These are phyloP conservation scores for Colletotrichum destructivum DNA, from an alignment of 2,329 filamentous ascomycete species.

Conservation along the genomic window DNA sequence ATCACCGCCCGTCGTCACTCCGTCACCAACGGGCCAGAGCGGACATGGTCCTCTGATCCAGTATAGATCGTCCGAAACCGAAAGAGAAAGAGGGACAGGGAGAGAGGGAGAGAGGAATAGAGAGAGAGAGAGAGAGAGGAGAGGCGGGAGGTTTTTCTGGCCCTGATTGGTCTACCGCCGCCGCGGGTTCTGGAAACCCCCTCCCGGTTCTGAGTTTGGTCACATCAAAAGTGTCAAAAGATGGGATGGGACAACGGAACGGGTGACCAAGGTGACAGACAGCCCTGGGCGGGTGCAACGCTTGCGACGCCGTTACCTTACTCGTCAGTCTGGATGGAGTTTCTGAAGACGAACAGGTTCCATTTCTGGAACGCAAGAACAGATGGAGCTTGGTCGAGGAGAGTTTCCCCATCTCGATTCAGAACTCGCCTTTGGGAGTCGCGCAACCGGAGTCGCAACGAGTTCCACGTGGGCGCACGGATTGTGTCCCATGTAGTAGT, in stretches of 20 bases:
- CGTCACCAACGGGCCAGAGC: not conserved
- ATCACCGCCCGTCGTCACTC: too few relatives aligned
- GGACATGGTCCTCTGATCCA: not conserved
- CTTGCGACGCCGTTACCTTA: slow-evolving; percentile 4
- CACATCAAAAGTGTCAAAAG: slow-evolving; percentile 21
- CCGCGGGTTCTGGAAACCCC: slow-evolving; percentile 18
- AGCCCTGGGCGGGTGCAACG: too few relatives aligned
- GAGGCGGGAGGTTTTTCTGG: too few relatives aligned
- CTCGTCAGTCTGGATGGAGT: not conserved
- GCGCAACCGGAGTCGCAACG: not conserved
- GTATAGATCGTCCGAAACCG: slow-evolving; percentile 1
- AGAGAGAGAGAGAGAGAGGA: too few relatives aligned
- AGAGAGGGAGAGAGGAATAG: too few relatives aligned
- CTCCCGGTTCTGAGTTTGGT: not conserved
- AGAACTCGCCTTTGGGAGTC: not conserved
- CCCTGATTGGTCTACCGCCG: slow-evolving; percentile 13
- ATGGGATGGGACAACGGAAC: slow-evolving; percentile 17
- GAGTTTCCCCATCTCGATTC: not conserved
- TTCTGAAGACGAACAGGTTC: not conserved
- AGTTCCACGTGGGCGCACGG: slow-evolving; percentile 37
- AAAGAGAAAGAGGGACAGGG: too few relatives aligned
- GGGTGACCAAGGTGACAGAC: not conserved
- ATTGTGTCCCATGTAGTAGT: not conserved
- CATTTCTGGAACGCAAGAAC: slow-evolving; percentile 19
- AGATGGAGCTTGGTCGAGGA: not conserved